Conservation (phyloP, 1,139 yeast genomes). For the Scheffersomyces cryptocercus region DNA sequence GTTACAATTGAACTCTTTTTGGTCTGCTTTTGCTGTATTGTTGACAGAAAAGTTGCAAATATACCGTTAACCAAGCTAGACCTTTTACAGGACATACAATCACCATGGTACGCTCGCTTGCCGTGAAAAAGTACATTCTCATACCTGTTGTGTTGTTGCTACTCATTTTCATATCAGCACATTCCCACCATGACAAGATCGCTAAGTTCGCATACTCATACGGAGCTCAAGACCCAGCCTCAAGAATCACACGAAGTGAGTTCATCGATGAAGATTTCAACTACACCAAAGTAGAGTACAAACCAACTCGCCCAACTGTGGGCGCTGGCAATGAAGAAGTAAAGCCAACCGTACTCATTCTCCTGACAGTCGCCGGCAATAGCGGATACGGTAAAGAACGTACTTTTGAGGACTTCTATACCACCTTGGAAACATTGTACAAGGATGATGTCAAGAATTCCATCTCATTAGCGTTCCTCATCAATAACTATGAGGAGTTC, state of each 20-base stretch:
- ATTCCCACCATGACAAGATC: not conserved
- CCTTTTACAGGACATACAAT: too few species aligned
- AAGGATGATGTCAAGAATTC: slow-evolving; percentile 13
- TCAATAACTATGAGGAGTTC: slow-evolving; percentile 28
- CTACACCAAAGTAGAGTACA: slow-evolving; percentile 1
- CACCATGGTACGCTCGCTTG: too few species aligned
- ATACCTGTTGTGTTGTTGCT: not conserved
- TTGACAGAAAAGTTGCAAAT: too few species aligned
- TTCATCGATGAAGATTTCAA: not conserved
- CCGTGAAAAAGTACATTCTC: not conserved
- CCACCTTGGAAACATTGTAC: slow-evolving; percentile 18
- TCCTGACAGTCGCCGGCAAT: slow-evolving; percentile 25
- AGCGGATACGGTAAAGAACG: slow-evolving; percentile 31
- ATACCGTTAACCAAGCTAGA: too few species aligned
- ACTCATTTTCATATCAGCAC: not conserved
- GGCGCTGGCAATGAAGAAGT: not conserved
- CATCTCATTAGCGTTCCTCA: slow-evolving; percentile 31
- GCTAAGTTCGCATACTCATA: not conserved
- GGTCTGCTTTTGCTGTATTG: too few species aligned
- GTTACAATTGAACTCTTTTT: too few species aligned
- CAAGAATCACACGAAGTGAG: not conserved
- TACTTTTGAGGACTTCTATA: slow-evolving; percentile 23
- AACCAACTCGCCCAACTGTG: not conserved
- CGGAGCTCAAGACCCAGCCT: not conserved
- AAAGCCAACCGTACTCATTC: slow-evolving; percentile 3